Base-by-base conservation (phyloP, 225 moss, liverwort and hornwort genomes). In the Anthoceros angustus region DNA sequence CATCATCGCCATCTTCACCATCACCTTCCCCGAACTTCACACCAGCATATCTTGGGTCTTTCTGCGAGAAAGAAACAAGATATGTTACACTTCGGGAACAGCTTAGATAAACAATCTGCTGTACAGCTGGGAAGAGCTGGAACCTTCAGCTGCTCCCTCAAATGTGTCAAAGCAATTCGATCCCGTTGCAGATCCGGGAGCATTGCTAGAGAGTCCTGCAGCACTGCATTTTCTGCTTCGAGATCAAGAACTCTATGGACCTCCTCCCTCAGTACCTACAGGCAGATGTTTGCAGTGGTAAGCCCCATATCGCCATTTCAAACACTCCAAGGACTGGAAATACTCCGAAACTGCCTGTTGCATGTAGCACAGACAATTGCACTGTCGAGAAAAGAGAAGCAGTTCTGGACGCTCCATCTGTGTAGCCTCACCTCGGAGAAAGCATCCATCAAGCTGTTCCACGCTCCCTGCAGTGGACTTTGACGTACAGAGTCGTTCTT, bases 391-490 rank as follows among this genome's bases (percentile, higher is more conserved):
- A 32, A 32, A 32, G 32, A 32, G 32, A 32, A 32, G 32, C 32
- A 32, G 32, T 32, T 32, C 4, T 32, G 32, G 32, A 32, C 32
- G 32, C 32, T 32, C 32, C 32, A 32, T 32, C 32, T 32, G 4
- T 4, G 2, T 39, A 45, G 50, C 63, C 42, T 62, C 24, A 95
- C 95, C 80, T 95, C 91, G 38, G 86, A 82, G 48, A 87, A 95
- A 45, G 86, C 82, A 67, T 95, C 91, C 49, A 81, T 86, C 88
- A 95, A 84, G 60, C 64, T 78, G 66, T 88, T 88, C 95, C 95
- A 95, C 73, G 95, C 88, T 67, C 88, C 88, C 78, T 95, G 95
- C 71, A 91, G 82, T 64, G 88, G 86, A 24, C 95, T 88, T 73
- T 88, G 82, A 79, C 74, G n/a, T 83, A 73, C 40, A 76, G 82